phyloP scores from a whole-genome alignment of 371 early-diverging fungal genomes.

The Coemansia sp. region DNA sequence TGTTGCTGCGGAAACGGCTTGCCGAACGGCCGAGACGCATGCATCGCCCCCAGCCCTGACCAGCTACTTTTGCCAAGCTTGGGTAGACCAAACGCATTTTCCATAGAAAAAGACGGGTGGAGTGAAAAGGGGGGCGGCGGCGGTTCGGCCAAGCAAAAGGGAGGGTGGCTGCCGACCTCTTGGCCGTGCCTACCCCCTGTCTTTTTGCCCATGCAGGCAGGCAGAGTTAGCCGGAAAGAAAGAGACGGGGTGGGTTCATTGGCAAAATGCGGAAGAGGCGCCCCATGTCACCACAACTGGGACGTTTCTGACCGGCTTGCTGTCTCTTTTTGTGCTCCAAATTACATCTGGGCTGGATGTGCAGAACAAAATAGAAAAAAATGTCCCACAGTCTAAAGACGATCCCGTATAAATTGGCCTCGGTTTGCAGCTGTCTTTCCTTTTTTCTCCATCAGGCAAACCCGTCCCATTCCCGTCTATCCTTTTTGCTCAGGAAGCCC shows the following conservation, averaged over 20 bases:
- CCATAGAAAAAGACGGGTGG: conserved; percentile 8
- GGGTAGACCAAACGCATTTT: conserved; percentile 3
- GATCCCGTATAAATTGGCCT: conserved; percentile 4
- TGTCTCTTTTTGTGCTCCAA: background rate
- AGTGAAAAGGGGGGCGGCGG: conserved; percentile 1
- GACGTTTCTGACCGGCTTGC: background rate
- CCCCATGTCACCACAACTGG: conserved; percentile 5
- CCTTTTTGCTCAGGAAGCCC: background rate
- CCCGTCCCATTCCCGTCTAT: conserved; percentile 1
- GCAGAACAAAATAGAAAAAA: background rate
- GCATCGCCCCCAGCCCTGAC: background rate
- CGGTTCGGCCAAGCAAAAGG: conserved; percentile 11
- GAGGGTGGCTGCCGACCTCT: conserved; percentile 14
- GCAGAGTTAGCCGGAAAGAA: conserved; percentile 18
- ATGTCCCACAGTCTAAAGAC: background rate
- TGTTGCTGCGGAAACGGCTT: conserved; percentile 1
- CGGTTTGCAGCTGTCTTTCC: background rate
- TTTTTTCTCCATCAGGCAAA: conserved; percentile 6
- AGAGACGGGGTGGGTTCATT: conserved; percentile 1
- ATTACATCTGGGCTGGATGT: background rate
- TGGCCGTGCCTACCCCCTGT: background rate
- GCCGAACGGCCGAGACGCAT: background rate
- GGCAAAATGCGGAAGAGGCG: conserved; percentile 5
- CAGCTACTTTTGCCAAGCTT: conserved; percentile 2
- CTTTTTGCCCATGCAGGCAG: conserved; percentile 7